Base-by-base conservation (phyloP, 2,329 filamentous ascomycete species). In the Pestalotiopsis sp. region DNA sequence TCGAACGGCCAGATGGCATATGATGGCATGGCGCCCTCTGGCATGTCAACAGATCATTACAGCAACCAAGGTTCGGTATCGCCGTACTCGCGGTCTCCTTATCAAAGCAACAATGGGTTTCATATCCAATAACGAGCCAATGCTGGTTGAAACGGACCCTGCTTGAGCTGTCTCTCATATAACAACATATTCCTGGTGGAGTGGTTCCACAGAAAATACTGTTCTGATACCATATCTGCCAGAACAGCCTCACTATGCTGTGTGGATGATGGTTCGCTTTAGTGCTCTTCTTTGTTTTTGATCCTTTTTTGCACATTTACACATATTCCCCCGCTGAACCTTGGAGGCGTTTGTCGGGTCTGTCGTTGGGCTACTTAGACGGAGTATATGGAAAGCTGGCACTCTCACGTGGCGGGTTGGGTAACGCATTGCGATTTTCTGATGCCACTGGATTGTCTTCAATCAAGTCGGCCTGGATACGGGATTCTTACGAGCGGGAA, bases 41-140 rank as follows among this genome's bases (percentile, higher is more conserved):
- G 73, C 39, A 75, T 76, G 64, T 75, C 77, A 25, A 73, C 74
- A 17, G 75, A 80, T 23, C 81, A 80, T 39, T 85, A 78, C 67
- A 78, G 78, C 25, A 79, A 78, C 20, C 80, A 80, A 45, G 82
- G 83, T 6, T 84, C 82, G 2, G 78, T 79, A 13, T 84, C 83
- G 41, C 82, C 83, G 0, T 85, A 80, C 69, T 73, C 75, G 2
- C 81, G 79, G 58, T 84, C 83, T 11, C 83, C 83, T 4, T 78
- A 82, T 58, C 80, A 77, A 68, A 77, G 75, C 13, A 79, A 80
- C 56, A 75, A 73, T 1, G 73, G 75, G 20, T 83, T 82, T 71
- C 83, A 82, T 23, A 45, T 20, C 17, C 20, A 57, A 45, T 66
- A 20, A 58, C 11, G 11, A 14, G 39, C 38, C 7, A 68, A 73